Conservation (phyloP, 2,329 filamentous ascomycete genomes). For the Aquanectria penicillioides region DNA sequence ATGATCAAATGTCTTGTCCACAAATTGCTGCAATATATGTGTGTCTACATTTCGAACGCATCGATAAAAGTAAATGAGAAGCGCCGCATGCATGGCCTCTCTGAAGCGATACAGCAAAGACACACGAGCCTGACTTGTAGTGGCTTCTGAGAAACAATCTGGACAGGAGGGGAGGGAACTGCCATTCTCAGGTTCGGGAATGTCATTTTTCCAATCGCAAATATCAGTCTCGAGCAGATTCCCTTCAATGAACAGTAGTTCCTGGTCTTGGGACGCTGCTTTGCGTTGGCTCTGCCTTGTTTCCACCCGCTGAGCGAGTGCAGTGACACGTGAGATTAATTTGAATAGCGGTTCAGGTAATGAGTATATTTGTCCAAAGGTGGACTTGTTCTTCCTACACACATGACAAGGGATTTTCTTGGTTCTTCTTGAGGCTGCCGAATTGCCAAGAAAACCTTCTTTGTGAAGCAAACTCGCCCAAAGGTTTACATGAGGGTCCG, state of each 20-base stretch:
- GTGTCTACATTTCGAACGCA: conserved; percentile 10
- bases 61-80: conserved; percentile 20
- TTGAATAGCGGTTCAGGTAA: conserved; percentile 8
- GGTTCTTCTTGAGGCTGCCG: too few species aligned
- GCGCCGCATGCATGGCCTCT: conserved; percentile 16
- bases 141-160: background rate
- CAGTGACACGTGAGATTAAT: conserved; percentile 13
- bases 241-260: background rate
- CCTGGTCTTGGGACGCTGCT: background rate
- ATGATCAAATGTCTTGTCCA: conserved; percentile 16
- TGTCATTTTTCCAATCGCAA: conserved; percentile 17
- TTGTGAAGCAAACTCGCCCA: conserved; percentile 3
- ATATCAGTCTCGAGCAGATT: conserved; percentile 12
- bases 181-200: background rate
- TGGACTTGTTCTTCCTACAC: conserved; percentile 5
- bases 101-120: conserved; percentile 10
- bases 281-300: background rate
- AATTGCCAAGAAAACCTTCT: too few species aligned
- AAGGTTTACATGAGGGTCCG: background rate
- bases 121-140: background rate
- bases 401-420: background rate
- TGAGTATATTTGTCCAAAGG: conserved; percentile 13
- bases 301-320: conserved; percentile 9
- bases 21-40: conserved; percentile 16
- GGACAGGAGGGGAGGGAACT: background rate